Conservation (phyloP, 495 filamentous ascomycete species). For the Peziza echinospora region DNA sequence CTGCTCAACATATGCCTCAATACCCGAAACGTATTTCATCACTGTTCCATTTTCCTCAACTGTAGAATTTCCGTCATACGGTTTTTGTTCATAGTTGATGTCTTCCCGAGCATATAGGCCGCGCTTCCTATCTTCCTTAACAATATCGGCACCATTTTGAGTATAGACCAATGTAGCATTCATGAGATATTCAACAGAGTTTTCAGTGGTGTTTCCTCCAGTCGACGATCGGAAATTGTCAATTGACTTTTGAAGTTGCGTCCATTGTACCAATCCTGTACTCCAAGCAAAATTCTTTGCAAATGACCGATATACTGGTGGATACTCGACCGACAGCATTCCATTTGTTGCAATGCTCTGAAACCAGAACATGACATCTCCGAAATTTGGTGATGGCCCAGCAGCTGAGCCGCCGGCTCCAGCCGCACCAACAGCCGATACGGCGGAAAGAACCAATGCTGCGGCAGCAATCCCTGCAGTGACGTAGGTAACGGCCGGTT, state of each 20-base stretch:
- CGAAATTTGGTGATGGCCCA: conserved; percentile 54
- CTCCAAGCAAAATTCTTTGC: conserved; percentile 86
- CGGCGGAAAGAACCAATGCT: conserved; percentile 50
- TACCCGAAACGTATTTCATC: conserved; percentile 36
- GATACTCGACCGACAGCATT: conserved; percentile 80
- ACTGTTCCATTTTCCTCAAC: conserved; percentile 19
- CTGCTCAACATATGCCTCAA: conserved; percentile 55
- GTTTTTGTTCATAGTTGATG: conserved; percentile 1
- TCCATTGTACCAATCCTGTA: conserved; percentile 67
- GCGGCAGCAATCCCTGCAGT: conserved; percentile 75
- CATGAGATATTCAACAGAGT: conserved; percentile 52
- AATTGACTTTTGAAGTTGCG: conserved; percentile 54
- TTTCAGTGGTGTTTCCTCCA: conserved; percentile 64
- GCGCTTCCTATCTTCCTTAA: conserved; percentile 5
- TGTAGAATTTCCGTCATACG: conserved; percentile 9
- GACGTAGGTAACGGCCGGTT: conserved; percentile 61
- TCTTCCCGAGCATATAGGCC: not conserved
- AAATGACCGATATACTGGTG: conserved; percentile 68
- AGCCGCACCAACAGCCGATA: conserved; percentile 46
- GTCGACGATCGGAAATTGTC: conserved; percentile 62
- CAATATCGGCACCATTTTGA: conserved; percentile 19
- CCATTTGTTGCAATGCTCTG: conserved; percentile 86
- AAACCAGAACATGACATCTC: conserved; percentile 73
- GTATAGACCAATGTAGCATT: conserved; percentile 50
- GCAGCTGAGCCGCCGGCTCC: conserved; percentile 26